Base-by-base conservation (phyloP, 139 green algal genomes). In the Chlorella sp. region DNA sequence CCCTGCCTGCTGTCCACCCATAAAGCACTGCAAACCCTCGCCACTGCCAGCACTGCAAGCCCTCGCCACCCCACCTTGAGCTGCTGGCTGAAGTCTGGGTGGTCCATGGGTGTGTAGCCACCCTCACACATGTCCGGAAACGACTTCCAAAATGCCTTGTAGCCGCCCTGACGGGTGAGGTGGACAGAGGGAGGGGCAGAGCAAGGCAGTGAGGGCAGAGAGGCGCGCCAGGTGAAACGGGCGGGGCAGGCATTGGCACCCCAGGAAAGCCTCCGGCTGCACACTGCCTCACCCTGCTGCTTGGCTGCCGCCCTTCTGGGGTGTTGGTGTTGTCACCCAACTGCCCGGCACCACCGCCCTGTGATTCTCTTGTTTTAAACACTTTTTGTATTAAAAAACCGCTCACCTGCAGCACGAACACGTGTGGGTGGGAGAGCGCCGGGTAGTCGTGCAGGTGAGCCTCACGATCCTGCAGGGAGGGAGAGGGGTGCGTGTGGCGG, bases 371-470 rank as follows among this genome's bases (percentile, higher is more conserved):
- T n/a, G n/a, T n/a, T n/a, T n/a, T n/a, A n/a, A n/a, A n/a, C n/a
- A n/a, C n/a, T n/a, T n/a, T n/a, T n/a, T n/a, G n/a, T n/a, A n/a
- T n/a, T n/a, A n/a, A n/a, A n/a, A n/a, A n/a, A n/a, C n/a, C n/a
- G 19, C 83, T 0, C 84, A 88, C 84, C 84, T 89, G 71, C 42
- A 89, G 85, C 85, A 89, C 85, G 37, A 89, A 89, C 9, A 82
- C 42, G 71, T 89, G 85, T 9, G 85, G 85, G 42, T 83, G 34
- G 15, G 69, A 82, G 9, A 89, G 85, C 2, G 85, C 85, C 3
- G 85, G 85, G 69, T 89, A 89, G 85, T 89, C 85, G 85, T 83
- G 71, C 85, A 89, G n/a, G 71, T 89, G 85, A 5, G 85, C 42
- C n/a, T 61, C 85, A 0, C 85, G 85, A 71, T 89, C 85, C 71